phyloP scores from a whole-genome alignment of 2,329 filamentous ascomycete species.

The Aspergillus hiratsukae region DNA sequence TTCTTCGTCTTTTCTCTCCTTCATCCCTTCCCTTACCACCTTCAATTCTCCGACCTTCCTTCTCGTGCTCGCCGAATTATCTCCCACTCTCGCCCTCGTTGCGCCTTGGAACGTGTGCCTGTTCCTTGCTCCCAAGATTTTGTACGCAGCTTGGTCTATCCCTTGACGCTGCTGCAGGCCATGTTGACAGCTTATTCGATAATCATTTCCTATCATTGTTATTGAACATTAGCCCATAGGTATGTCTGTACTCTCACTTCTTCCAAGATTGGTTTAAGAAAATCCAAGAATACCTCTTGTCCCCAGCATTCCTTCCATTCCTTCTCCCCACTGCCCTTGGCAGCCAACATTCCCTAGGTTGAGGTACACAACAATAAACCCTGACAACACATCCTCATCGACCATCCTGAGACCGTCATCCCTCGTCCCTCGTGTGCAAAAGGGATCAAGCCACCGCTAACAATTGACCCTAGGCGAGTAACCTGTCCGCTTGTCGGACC shows the following conservation, averaged over 20 bases:
- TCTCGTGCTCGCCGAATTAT: constrained; percentile 15
- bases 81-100: constrained; percentile 8
- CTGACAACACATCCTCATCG: constrained; percentile 15
- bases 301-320: constrained; percentile 29
- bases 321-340: constrained; percentile 13
- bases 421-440: constrained; percentile 12
- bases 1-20: constrained; percentile 1
- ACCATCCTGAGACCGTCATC: constrained; percentile 9
- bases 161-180: neutral
- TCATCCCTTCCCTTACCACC: constrained; percentile 6
- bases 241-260: neutral
- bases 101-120: constrained; percentile 14
- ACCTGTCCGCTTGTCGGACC: neutral
- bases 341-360: constrained; percentile 25
- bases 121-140: constrained; percentile 1
- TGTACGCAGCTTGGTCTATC: neutral
- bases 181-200: neutral
- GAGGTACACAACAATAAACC: constrained; percentile 12
- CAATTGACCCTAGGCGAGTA: neutral
- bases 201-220: neutral
- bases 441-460: constrained; percentile 8
- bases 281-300: constrained; percentile 14
- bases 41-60: constrained; percentile 11
- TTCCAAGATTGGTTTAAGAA: neutral
- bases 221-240: neutral